Percentiles rank a stretch among this genome's conserved stretches.
Conservation (phyloP, 495 filamentous ascomycete species). For the Aspergillus bridgeri region DNA sequence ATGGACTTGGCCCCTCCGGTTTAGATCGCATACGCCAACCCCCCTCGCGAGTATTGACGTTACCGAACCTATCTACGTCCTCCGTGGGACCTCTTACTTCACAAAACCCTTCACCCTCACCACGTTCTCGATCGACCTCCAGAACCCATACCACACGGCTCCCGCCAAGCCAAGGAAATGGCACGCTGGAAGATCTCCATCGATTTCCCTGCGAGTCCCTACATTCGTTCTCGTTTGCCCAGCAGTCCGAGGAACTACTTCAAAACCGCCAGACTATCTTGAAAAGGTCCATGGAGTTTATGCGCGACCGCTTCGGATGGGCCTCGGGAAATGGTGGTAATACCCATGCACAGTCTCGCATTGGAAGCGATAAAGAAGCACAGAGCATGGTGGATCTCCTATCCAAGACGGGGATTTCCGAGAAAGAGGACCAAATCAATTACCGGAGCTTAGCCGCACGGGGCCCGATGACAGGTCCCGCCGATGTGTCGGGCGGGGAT, state of each 20-base stretch:
- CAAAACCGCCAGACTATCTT: slow-evolving; percentile 90
- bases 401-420: slow-evolving; percentile 70
- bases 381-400: slow-evolving; percentile 90
- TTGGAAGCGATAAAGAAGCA: slow-evolving; percentile 78
- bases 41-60: slow-evolving; percentile 59
- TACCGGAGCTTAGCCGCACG: slow-evolving; percentile 35
- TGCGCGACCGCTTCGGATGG: slow-evolving; percentile 93
- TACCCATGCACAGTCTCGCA: slow-evolving; percentile 75
- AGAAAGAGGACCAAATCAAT: slow-evolving; percentile 45
- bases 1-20: slow-evolving; percentile 66
- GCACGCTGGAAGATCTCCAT: slow-evolving; percentile 81
- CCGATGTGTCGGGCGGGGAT: slow-evolving; percentile 63
- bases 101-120: slow-evolving; percentile 61
- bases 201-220: slow-evolving; percentile 94
- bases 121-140: slow-evolving; percentile 47
- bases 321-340: slow-evolving; percentile 59
- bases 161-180: slow-evolving; percentile 61
- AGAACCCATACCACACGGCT: slow-evolving; percentile 53
- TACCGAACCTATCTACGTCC: slow-evolving; percentile 61
- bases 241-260: slow-evolving; percentile 87
- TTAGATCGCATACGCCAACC: slow-evolving; percentile 90
- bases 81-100: slow-evolving; percentile 51
- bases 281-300: slow-evolving; percentile 93
- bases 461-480: slow-evolving; percentile 75
- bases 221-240: slow-evolving; percentile 97